These are phyloP conservation scores for Acorus gramineus DNA, from an alignment of 106 monocot genomes.

Conservation along the genomic window DNA sequence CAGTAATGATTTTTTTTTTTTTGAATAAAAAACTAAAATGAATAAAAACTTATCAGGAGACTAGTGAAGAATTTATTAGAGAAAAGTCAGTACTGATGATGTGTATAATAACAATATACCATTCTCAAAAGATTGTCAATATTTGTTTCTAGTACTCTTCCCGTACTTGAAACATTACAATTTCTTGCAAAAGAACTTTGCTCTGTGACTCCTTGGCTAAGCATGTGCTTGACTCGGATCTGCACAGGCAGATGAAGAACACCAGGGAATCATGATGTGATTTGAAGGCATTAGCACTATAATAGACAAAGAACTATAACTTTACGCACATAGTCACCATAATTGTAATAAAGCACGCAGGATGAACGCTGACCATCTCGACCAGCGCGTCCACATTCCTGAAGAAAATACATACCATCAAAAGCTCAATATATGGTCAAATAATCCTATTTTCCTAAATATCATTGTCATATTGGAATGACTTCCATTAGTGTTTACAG, in stretches of 20 bases:
- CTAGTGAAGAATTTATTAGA: too few relatives aligned
- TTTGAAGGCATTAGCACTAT: not conserved
- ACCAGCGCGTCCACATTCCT: slow-evolving; percentile 99
- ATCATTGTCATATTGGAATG: too few relatives aligned
- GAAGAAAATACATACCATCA: slow-evolving; percentile 6
- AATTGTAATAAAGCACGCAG: slow-evolving; percentile 83
- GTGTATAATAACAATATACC: slow-evolving; percentile 25
- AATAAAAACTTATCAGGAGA: too few relatives aligned
- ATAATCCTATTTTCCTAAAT: too few relatives aligned
- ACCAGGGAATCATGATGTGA: not conserved
- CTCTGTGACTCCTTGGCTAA: slow-evolving; percentile 75
- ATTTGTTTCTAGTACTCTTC: slow-evolving; percentile 69
- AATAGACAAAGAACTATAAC: not conserved
- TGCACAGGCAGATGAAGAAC: slow-evolving; percentile 18
- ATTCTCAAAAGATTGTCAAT: slow-evolving; percentile 80
- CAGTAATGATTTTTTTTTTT: too few relatives aligned
- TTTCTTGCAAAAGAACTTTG: slow-evolving; percentile 46
- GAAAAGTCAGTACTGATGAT: too few relatives aligned
- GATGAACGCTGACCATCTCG: slow-evolving; percentile 85
- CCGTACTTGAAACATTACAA: slow-evolving; percentile 17
- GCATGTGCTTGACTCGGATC: slow-evolving; percentile 96
- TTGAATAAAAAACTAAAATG: too few relatives aligned
- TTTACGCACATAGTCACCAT: slow-evolving; percentile 84
- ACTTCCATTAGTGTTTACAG: too few relatives aligned
- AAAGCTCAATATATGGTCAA: too few relatives aligned